These are phyloP conservation scores for Apiospora pterosperma DNA, from an alignment of 2,329 filamentous ascomycete species.

Conservation along the genomic window DNA sequence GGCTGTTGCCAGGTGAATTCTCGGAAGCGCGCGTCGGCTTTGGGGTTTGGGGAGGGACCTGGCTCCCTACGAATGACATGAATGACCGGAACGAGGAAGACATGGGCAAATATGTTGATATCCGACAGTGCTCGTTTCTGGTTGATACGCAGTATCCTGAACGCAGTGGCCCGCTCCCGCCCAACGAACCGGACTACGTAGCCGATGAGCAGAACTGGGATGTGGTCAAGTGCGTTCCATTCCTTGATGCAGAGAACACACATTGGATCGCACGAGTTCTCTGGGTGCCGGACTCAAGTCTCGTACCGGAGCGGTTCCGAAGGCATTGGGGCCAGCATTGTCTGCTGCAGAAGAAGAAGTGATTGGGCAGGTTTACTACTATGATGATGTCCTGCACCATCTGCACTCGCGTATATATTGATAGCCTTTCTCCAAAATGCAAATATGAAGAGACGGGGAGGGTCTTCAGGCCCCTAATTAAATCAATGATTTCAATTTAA, in stretches of 20 bases:
- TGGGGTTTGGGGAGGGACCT: slow-evolving; percentile 79
- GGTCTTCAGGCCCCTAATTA: no score
- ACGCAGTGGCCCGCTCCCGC: slow-evolving; percentile 46
- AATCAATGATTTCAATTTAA: no score
- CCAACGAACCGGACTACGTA: slow-evolving; percentile 77
- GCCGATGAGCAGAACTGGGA: slow-evolving; percentile 76
- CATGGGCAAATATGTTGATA: slow-evolving; percentile 76
- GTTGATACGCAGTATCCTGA: slow-evolving; percentile 81
- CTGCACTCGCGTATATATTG: neutral
- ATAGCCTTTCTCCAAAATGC: neutral
- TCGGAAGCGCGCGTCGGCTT: slow-evolving; percentile 67
- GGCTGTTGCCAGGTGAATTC: slow-evolving; percentile 88
- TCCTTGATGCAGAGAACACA: slow-evolving; percentile 77
- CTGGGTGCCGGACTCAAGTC: slow-evolving; percentile 72
- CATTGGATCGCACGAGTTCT: slow-evolving; percentile 70
- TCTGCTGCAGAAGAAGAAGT: slow-evolving; percentile 60
- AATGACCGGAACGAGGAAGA: slow-evolving; percentile 92
- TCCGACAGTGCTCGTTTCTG: slow-evolving; percentile 74
- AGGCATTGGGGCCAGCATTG: slow-evolving; percentile 89
- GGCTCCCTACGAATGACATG: slow-evolving; percentile 77
- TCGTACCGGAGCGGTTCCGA: slow-evolving; percentile 66
- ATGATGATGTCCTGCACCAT: neutral
- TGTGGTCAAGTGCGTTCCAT: slow-evolving; percentile 67
- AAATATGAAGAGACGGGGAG: neutral
- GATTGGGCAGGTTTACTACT: neutral